Evolutionary conservation across 2,329 filamentous ascomycete genomes (phyloP), one percentile per base, ranked within the genome.

Genomic region (Hyphodiscus sp.): DNA sequence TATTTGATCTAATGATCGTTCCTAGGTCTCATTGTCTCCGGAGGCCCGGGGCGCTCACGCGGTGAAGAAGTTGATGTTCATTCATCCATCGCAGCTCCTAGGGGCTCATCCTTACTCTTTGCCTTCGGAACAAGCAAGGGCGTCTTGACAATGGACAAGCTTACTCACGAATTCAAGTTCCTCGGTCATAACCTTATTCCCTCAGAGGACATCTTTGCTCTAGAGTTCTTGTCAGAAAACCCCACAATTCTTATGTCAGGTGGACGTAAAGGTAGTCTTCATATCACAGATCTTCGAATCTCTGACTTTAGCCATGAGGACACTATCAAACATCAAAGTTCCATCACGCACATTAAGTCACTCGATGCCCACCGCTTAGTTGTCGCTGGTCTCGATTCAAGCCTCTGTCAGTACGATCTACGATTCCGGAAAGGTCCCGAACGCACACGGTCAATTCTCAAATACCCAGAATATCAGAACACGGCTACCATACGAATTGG

Each of bases 331-430:
- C 70, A 75, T 51, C 60, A 65, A 6, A 74, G 71, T 49, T 54
- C 57, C 19, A 71, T 80, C 47, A 71, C 78, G 0, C 77, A 81
- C 53, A 64, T 84, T 30, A 72, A 72, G 33, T 73, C 75, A 50
- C 61, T 82, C 1, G 73, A 75, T 47, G 65, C 68, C 8, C 67
- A 80, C 59, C 74, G 77, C 45, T 68, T 83, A 19, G 68, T 85
- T 1, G 76, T 77, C 2, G 75, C 79, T 0, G 80, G 81, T 1
- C 67, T 81, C 1, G 61, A 67, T 30, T 73, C 71, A 62, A 70
- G 63, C 50, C 77, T 85, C 69, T 71, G 71, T 1, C 67, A 83
- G 5, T 85, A 82, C 61, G 82, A 86, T 57, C 56, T 79, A 30
- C 79, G 82, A 1, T 80, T 73, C 58, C 58, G 57, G 20, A 60